Evolutionary conservation across 2,329 filamentous ascomycete genomes (phyloP).

Genomic region (Scedosporium minutisporum): DNA sequence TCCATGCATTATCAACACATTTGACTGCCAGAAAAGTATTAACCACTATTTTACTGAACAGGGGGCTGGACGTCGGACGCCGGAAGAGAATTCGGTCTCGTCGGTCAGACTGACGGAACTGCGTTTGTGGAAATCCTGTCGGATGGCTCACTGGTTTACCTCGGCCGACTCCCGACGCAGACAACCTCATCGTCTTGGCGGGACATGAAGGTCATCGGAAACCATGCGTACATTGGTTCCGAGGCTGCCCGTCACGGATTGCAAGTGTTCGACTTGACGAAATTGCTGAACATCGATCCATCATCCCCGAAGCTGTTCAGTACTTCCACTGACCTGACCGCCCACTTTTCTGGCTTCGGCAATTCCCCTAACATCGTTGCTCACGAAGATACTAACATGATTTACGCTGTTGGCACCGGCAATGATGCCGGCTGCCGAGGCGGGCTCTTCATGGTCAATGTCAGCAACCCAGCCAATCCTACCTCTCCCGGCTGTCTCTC

Average conservation of each 20-base stretch:
- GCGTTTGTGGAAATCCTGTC: conserved; percentile 37
- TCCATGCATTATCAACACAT: neutral
- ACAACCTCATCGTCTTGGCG: conserved; percentile 24
- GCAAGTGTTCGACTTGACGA: conserved; percentile 55
- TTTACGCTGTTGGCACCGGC: conserved; percentile 29
- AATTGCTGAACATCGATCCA: conserved; percentile 31
- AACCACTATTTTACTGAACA: too few species aligned
- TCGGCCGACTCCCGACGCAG: conserved; percentile 35
- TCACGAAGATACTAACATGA: conserved; percentile 33
- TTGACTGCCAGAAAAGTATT: neutral
- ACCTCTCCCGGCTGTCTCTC: conserved; percentile 38
- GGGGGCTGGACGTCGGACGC: conserved; percentile 7
- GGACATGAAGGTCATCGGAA: conserved; percentile 29
- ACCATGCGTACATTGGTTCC: conserved; percentile 27
- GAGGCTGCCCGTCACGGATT: conserved; percentile 42
- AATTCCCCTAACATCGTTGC: conserved; percentile 43
- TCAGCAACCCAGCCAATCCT: conserved; percentile 40
- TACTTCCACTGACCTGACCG: conserved; percentile 23
- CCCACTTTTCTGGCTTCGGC: conserved; percentile 27
- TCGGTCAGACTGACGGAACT: conserved; percentile 39
- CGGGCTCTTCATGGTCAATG: conserved; percentile 46
- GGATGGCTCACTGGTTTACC: conserved; percentile 33
- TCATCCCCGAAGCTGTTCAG: conserved; percentile 24
- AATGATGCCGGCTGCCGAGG: conserved; percentile 25
- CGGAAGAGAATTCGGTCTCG: conserved; percentile 38